Base-by-base conservation (phyloP, 2,329 filamentous ascomycete genomes). In the Nemania serpens region DNA sequence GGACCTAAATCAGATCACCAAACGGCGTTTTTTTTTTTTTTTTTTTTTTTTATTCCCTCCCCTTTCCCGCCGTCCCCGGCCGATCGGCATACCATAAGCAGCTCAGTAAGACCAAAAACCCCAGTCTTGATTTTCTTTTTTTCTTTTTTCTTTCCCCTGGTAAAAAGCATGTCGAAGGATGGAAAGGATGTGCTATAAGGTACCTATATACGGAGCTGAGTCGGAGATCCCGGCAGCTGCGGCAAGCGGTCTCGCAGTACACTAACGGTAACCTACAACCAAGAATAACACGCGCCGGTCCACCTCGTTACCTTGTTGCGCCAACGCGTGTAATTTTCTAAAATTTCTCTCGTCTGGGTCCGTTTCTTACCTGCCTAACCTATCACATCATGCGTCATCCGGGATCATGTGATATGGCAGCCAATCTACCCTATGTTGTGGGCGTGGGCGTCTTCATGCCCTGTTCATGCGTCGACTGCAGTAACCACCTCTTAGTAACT, bases 201-300 rank as follows among this genome's bases (percentile, higher is more conserved):
- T n/a, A n/a, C n/a, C n/a, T n/a, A 39, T 3, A 10, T 39, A 39
- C 13, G 3, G 43, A 50, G 51, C 46, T 55, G 59, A 36, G 29
- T 22, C 59, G 59, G 59, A 51, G 47, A 12, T 34, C 13, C 50
- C 55, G 51, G 55, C 55, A 51, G 56, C 49, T 34, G 25, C 46
- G 13, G 20, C 46, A 12, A 25, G 10, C 22, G 15, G 18, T 17
- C 10, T 10, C 41, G 41, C 7, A 43, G 17, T n/a, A n/a, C n/a
- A n/a, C n/a, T n/a, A n/a, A n/a, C n/a, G n/a, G n/a, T n/a, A n/a
- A n/a, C n/a, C n/a, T n/a, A n/a, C n/a, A 13, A 20, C 41, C 43
- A 20, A 46, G 13, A 12, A n/a, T n/a, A n/a, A n/a, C n/a, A n/a
- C n/a, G n/a, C n/a, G n/a, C n/a, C n/a, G n/a, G n/a, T n/a, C n/a